Conservation (phyloP, 2,329 filamentous ascomycete species). For the Xylaria sp. region DNA sequence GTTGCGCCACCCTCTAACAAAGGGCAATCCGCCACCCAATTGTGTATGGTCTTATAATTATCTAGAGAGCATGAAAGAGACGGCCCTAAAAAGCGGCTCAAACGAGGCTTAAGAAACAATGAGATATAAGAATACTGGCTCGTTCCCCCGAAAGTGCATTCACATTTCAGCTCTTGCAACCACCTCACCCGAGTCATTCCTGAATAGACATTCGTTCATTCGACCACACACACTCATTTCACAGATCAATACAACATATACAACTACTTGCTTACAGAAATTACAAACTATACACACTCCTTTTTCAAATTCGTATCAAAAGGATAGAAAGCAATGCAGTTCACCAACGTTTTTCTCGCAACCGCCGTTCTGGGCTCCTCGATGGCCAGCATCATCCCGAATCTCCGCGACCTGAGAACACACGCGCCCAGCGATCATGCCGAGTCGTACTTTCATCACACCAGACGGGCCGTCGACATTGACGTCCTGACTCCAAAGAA, state of each 20-base stretch:
- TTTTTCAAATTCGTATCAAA: neutral
- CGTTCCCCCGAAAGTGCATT: neutral
- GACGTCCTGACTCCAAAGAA: constrained; percentile 17
- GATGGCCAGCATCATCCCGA: constrained; percentile 21
- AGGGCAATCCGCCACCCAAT: neutral
- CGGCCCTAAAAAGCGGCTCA: neutral
- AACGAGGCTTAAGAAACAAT: neutral
- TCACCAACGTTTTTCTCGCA: constrained; percentile 23
- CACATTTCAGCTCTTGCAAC: neutral
- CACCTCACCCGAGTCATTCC: neutral
- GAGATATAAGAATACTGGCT: neutral
- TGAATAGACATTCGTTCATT: neutral
- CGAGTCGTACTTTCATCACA: constrained; percentile 1
- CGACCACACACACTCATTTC: neutral
- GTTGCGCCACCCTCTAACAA: neutral
- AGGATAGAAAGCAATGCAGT: constrained; percentile 20
- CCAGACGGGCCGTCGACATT: constrained; percentile 1
- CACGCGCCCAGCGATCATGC: neutral
- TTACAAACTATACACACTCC: neutral
- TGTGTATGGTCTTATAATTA: neutral
- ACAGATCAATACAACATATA: neutral
- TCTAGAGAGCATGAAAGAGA: neutral
- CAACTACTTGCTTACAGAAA: neutral
- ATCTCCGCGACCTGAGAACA: constrained; percentile 1
- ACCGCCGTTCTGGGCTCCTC: constrained; percentile 5